Conservation (phyloP, 1,139 yeast genomes). For the Diutina pseudorugosa region DNA sequence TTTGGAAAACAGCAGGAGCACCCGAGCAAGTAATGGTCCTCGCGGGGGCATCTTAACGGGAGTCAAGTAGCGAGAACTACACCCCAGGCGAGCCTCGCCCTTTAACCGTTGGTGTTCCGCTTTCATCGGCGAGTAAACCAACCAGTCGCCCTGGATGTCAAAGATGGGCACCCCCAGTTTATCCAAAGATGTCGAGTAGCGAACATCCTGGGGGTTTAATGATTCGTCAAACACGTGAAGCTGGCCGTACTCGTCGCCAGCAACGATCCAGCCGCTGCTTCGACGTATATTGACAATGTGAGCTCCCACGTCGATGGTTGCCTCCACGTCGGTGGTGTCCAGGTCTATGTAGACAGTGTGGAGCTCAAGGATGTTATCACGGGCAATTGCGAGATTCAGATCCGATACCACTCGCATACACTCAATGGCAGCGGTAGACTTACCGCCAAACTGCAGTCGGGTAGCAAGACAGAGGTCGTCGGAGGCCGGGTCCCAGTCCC, state of each 20-base stretch:
- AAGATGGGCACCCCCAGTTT: constrained; percentile 23
- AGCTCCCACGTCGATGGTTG: neutral
- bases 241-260: constrained; percentile 15
- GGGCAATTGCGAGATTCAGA: neutral
- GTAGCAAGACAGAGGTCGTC: neutral
- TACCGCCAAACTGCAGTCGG: neutral
- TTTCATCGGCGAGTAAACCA: constrained; percentile 35
- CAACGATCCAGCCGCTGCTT: constrained; percentile 5
- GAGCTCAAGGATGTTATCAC: neutral
- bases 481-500: constrained; percentile 31
- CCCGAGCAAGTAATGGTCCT: constrained; percentile 32
- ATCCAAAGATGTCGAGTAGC: neutral
- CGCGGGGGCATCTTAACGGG: constrained; percentile 36
- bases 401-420: neutral
- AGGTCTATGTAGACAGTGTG: neutral
- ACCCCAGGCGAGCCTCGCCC: neutral
- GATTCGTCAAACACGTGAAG: constrained; percentile 21
- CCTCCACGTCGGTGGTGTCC: neutral
- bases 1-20: constrained; percentile 36
- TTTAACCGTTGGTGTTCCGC: constrained; percentile 15
- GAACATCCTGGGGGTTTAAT: neutral
- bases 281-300: neutral
- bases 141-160: constrained; percentile 39
- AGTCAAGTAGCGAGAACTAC: constrained; percentile 11
- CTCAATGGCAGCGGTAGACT: neutral